Percentiles rank a stretch among this genome's conserved stretches.
These are phyloP conservation scores for Exsudoporus frostii DNA, from an alignment of 768 basidiomycete genomes.

Conservation along the genomic window DNA sequence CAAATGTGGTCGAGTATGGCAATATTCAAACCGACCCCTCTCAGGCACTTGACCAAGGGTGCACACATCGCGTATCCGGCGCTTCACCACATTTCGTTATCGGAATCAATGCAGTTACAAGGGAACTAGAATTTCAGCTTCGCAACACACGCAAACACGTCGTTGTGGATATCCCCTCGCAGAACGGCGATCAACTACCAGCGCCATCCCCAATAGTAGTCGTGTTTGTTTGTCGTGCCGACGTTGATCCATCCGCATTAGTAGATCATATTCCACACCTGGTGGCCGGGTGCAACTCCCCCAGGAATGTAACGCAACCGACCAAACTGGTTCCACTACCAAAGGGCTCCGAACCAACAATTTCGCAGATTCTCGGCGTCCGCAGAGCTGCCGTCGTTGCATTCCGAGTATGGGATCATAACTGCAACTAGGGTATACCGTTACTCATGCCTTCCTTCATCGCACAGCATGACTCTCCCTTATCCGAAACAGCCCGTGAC, in stretches of 20 bases:
- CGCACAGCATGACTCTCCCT: slow-evolving; percentile 42
- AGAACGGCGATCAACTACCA: neutral
- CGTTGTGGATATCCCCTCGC: neutral
- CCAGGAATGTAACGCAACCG: slow-evolving; percentile 22
- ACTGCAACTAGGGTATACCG: neutral
- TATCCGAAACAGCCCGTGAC: slow-evolving; percentile 32
- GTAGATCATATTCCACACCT: slow-evolving; percentile 75
- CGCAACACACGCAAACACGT: slow-evolving; percentile 24
- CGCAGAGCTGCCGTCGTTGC: slow-evolving; percentile 65
- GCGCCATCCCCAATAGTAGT: slow-evolving; percentile 25
- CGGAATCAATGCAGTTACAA: slow-evolving; percentile 84
- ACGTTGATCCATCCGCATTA: slow-evolving; percentile 69
- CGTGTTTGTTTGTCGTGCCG: slow-evolving; percentile 71
- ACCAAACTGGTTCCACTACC: slow-evolving; percentile 65
- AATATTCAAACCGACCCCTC: neutral
- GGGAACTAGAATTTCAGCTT: slow-evolving; percentile 61
- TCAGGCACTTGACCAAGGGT: neutral
- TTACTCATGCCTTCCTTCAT: slow-evolving; percentile 1
- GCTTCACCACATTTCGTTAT: slow-evolving; percentile 43
- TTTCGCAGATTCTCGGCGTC: slow-evolving; percentile 64
- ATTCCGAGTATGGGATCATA: slow-evolving; percentile 51
- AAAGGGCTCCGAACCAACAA: slow-evolving; percentile 55
- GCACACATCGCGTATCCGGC: neutral
- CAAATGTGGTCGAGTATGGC: slow-evolving; percentile 17
- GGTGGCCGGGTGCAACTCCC: slow-evolving; percentile 72